Evolutionary conservation across 169 alveolate genomes (phyloP).

Genomic region (Babesia gibsoni): DNA sequence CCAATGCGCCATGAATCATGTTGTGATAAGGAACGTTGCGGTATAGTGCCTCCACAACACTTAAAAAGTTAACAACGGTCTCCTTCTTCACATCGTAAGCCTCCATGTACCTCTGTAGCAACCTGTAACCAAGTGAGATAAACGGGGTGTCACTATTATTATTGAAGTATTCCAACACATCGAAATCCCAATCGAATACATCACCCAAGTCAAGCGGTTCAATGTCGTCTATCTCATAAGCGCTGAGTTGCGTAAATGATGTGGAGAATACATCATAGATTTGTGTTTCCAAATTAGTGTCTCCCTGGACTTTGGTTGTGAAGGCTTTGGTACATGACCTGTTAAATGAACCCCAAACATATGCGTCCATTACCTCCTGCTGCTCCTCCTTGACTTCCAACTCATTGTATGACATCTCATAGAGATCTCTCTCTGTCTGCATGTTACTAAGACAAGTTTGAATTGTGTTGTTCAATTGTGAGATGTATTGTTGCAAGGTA

Average conservation of each 20-base stretch:
- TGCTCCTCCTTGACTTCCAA: conserved; percentile 12
- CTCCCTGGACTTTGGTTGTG: neutral
- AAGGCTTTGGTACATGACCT: neutral
- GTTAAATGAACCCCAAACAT: conserved; percentile 4
- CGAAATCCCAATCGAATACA: conserved; percentile 71
- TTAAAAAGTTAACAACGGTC: conserved; percentile 44
- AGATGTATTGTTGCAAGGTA: neutral
- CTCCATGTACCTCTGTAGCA: conserved; percentile 3
- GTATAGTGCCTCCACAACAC: conserved; percentile 66
- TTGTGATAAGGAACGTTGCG: conserved; percentile 73
- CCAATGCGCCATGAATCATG: conserved; percentile 74
- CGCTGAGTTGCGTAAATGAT: neutral
- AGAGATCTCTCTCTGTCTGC: neutral
- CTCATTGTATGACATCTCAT: conserved; percentile 1
- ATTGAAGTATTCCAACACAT: conserved; percentile 61
- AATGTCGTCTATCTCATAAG: neutral
- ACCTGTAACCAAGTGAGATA: conserved; percentile 31
- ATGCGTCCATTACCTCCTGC: conserved; percentile 40
- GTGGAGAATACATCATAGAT: conserved; percentile 1
- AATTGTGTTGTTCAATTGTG: neutral
- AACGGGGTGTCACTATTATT: conserved; percentile 39
- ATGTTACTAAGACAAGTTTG: conserved; percentile 4
- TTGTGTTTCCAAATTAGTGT: neutral
- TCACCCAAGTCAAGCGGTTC: neutral
- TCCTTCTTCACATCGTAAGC: conserved; percentile 21